These are phyloP conservation scores for Populus alba DNA, from an alignment of 345 rosid genomes.

Conservation along the genomic window DNA sequence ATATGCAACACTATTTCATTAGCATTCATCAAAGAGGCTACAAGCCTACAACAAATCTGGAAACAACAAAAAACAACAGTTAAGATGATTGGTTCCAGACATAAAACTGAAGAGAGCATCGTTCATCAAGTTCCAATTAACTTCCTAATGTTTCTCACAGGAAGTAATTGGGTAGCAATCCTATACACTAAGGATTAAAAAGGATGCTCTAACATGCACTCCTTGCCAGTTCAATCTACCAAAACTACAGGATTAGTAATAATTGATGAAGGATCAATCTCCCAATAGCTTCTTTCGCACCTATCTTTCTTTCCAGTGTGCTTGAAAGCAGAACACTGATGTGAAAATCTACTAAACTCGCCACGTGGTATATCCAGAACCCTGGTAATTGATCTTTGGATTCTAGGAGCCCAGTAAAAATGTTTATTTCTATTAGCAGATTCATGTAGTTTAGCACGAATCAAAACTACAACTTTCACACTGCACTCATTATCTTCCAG, in stretches of 20 bases:
- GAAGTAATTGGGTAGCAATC: constrained; percentile 1
- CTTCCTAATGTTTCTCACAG: constrained; percentile 6
- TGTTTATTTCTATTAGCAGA: constrained; percentile 5
- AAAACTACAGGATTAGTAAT: constrained; percentile 19
- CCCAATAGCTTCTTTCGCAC: constrained; percentile 34
- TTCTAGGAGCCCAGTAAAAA: constrained; percentile 36
- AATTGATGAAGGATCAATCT: constrained; percentile 41
- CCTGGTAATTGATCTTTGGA: constrained; percentile 25
- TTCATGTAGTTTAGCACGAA: constrained; percentile 1
- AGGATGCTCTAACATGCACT: not conserved
- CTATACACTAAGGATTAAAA: not conserved
- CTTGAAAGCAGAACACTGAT: constrained; percentile 49
- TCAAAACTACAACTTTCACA: constrained; percentile 31
- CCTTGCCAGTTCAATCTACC: constrained; percentile 25
- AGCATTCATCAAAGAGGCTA: not conserved
- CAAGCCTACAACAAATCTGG: not conserved
- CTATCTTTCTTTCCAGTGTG: constrained; percentile 15
- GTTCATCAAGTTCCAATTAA: not conserved
- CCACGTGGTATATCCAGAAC: constrained; percentile 26
- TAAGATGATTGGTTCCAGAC: not conserved
- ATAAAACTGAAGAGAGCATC: not conserved
- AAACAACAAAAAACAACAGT: not conserved
- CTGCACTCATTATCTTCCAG: constrained; percentile 28
- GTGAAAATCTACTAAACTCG: constrained; percentile 48
- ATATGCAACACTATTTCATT: not conserved